Conservation (phyloP, 805 yeast species). For the Suhomyces canberraensis region DNA sequence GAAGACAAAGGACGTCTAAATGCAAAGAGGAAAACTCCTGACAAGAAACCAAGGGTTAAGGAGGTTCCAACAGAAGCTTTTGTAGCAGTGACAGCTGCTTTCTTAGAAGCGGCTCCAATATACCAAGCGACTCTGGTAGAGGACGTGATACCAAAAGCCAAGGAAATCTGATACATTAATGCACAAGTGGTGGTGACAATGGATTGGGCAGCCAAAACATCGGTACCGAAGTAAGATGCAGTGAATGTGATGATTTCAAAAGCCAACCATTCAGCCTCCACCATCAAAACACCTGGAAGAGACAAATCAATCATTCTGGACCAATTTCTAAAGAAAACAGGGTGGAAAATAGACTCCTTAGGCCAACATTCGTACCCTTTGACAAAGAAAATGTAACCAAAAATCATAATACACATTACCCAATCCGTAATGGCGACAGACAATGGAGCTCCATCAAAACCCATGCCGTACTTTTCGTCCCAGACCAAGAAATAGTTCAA, state of each 20-base stretch:
- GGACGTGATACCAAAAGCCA: slow-evolving; percentile 71
- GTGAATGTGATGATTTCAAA: slow-evolving; percentile 70
- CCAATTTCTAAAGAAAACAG: slow-evolving; percentile 51
- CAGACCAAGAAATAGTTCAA: slow-evolving; percentile 70
- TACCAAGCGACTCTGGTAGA: slow-evolving; percentile 76
- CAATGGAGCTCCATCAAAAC: slow-evolving; percentile 75
- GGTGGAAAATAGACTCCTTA: slow-evolving; percentile 20
- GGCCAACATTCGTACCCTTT: slow-evolving; percentile 49
- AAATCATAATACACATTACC: slow-evolving; percentile 60
- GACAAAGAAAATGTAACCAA: slow-evolving; percentile 42
- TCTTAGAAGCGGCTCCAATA: slow-evolving; percentile 59
- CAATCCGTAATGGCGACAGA: slow-evolving; percentile 71
- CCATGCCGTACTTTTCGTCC: slow-evolving; percentile 52
- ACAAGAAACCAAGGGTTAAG: slow-evolving; percentile 31
- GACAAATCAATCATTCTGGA: slow-evolving; percentile 59
- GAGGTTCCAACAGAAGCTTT: slow-evolving; percentile 35
- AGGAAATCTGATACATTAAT: slow-evolving; percentile 68
- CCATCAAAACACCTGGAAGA: slow-evolving; percentile 73
- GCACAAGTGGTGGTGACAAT: slow-evolving; percentile 68
- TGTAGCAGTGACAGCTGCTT: slow-evolving; percentile 34
- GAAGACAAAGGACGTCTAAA: slow-evolving; percentile 38
- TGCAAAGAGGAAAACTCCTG: slow-evolving; percentile 34
- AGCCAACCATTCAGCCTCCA: slow-evolving; percentile 75
- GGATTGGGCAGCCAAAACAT: slow-evolving; percentile 68
- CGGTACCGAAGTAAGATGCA: slow-evolving; percentile 66